Evolutionary conservation across 345 rosid species (phyloP).

Genomic region (Populus deltoides): DNA sequence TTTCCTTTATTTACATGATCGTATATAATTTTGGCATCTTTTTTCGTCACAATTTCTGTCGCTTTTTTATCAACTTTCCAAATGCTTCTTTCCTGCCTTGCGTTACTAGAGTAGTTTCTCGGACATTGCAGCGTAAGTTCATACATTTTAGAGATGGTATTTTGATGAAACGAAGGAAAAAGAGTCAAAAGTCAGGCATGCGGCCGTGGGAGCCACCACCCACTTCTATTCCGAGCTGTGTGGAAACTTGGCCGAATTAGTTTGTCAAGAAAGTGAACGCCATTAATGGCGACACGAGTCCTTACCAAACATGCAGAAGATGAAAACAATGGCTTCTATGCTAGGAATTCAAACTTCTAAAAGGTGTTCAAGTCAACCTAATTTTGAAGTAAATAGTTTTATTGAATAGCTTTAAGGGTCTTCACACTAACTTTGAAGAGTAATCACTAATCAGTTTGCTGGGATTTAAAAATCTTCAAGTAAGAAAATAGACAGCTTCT

Average conservation of each 20-base stretch:
- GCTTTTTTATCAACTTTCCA: background rate
- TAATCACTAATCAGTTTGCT: no score
- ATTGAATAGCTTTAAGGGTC: no score
- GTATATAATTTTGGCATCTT: background rate
- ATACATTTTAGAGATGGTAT: background rate
- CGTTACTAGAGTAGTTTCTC: background rate
- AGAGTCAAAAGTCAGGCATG: background rate
- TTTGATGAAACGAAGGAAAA: background rate
- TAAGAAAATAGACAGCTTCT: no score
- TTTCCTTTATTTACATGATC: no score
- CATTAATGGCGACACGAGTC: background rate
- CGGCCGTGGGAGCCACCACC: conserved; percentile 8
- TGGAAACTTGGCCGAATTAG: background rate
- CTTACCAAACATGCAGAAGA: background rate
- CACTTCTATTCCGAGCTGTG: background rate
- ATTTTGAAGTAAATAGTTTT: no score
- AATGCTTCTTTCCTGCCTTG: background rate
- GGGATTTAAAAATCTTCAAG: no score
- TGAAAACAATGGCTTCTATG: background rate
- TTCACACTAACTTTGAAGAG: no score
- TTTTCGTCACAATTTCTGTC: background rate
- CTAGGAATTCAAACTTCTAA: background rate
- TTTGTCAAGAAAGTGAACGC: background rate
- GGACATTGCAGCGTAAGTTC: background rate
- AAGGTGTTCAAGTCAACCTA: background rate